Base-by-base conservation (phyloP, 768 basidiomycete species). In the Tulasnella sp. region DNA sequence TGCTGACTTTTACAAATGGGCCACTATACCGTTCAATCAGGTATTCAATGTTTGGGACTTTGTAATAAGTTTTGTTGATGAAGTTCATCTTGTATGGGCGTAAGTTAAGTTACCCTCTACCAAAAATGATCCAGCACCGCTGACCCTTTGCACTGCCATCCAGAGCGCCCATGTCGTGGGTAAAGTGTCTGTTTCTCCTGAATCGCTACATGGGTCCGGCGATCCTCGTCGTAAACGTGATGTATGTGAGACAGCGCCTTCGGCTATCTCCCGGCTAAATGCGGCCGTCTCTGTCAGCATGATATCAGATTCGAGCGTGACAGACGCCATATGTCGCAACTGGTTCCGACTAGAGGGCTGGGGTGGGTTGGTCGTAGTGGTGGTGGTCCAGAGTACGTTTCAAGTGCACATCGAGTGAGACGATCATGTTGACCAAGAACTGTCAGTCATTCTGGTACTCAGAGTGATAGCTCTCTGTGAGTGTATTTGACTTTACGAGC, bases 181-280 rank as follows among this genome's bases (percentile, higher is more conserved):
- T 68, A 6, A 68, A 68, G 32, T 68, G 42, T 39, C 37, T 68
- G 32, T 68, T 68, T 32, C 17, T 68, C 17, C n/a, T 68, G 16
- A 68, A 68, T 42, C 67, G 67, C 67, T 68, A 68, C 67, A 9
- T 68, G 39, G 67, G 67, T 8, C 67, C 67, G n/a, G 17, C 42
- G 5, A 68, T 68, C 7, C 42, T 68, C 7, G 17, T 42, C 6
- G 37, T 68, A 32, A 68, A 68, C 19, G 37, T 68, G 17, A 35
- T 26, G 67, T 39, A 9, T n/a, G 42, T 68, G 67, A n/a, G 19
- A 41, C 9, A 32, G n/a, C n/a, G 19, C 16, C 22, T 42, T 32
- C 39, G 39, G 14, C 9, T 8, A 2, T 5, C 17, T 32, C n/a
- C 16, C n/a, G 40, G 6, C 7, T 35, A 19, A 19, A 68, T 41